These are phyloP conservation scores for Blastobotrys attinorum DNA, from an alignment of 805 yeast species.

Conservation along the genomic window DNA sequence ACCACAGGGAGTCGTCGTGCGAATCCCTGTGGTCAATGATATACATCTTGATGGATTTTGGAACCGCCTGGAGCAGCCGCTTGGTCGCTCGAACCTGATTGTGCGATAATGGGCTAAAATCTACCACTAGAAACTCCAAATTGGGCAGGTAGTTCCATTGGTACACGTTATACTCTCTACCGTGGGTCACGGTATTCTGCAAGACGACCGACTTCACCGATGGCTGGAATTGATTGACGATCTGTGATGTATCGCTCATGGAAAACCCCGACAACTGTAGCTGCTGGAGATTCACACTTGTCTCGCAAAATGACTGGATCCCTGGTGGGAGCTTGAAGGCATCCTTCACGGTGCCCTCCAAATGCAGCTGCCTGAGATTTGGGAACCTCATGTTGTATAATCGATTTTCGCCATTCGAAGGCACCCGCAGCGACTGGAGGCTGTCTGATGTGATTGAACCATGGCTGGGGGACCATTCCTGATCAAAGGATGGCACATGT, in stretches of 20 bases:
- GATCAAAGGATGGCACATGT: neutral
- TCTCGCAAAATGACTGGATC: neutral
- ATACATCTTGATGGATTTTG: neutral
- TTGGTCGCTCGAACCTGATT: neutral
- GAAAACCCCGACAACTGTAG: neutral
- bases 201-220: neutral
- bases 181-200: neutral
- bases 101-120: neutral
- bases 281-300: neutral
- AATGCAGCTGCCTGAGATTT: neutral
- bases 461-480: neutral
- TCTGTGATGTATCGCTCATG: slow-evolving; percentile 1
- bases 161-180: neutral
- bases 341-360: neutral
- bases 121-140: neutral
- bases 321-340: neutral
- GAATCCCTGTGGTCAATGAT: slow-evolving; percentile 1
- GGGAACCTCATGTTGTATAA: slow-evolving; percentile 1
- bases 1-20: slow-evolving; percentile 1
- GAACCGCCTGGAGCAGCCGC: neutral
- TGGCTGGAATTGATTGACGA: neutral
- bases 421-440: neutral
- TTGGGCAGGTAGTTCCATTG: slow-evolving; percentile 1
- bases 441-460: neutral
- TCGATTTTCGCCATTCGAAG: slow-evolving; percentile 1